A percentile compares a stretch with the other conserved stretches of the same genome.
phyloP scores from a whole-genome alignment of 2,329 filamentous ascomycete genomes.

The Colletotrichum costaricense region DNA sequence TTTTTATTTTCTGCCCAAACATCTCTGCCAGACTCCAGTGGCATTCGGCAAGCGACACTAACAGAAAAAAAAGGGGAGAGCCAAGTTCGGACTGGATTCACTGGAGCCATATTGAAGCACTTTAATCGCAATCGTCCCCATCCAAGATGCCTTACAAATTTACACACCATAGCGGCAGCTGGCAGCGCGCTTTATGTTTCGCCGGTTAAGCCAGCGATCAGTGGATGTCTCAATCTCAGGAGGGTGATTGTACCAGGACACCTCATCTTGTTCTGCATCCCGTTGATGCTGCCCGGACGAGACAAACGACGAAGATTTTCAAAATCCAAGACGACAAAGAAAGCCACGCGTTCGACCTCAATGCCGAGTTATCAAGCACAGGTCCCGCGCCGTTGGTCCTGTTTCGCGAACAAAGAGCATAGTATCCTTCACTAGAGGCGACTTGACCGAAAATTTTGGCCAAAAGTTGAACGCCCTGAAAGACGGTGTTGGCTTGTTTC shows the following conservation, averaged over 20 bases:
- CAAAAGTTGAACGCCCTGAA: too few species aligned
- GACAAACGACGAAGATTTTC: neutral
- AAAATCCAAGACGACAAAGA: neutral
- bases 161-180: neutral
- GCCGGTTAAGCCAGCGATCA: slow-evolving; percentile 18
- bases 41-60: neutral
- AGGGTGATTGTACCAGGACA: slow-evolving; percentile 9
- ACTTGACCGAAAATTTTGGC: neutral
- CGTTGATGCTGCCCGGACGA: neutral
- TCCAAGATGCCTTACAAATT: neutral
- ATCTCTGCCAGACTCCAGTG: neutral
- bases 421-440: neutral
- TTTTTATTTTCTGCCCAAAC: neutral
- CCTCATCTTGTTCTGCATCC: neutral
- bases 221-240: slow-evolving; percentile 27
- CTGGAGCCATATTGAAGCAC: neutral
- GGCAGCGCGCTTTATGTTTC: neutral
- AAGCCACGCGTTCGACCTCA: neutral
- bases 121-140: neutral
- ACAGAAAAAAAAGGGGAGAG: neutral
- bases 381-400: neutral
- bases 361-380: neutral
- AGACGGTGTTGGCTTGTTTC: neutral
- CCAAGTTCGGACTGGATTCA: neutral
- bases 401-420: neutral